Evolutionary conservation across 345 rosid species (phyloP).

Genomic region (Brassica rapa): DNA sequence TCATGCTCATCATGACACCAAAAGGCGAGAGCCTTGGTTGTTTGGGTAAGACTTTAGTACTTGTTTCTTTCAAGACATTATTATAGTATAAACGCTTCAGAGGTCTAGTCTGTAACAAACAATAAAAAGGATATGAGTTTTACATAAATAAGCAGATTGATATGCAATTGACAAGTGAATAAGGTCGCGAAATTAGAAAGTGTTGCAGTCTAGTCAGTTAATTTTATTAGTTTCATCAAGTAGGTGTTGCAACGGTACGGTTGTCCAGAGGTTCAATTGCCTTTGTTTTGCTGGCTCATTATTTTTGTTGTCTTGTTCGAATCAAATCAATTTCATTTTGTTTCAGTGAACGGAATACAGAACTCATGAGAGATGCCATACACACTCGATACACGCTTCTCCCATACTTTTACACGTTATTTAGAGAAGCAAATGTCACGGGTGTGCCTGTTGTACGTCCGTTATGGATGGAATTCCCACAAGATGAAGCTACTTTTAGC

Average conservation of each 20-base stretch:
- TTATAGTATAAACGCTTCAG: neutral
- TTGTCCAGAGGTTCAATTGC: slow-evolving; percentile 12
- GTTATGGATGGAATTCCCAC: slow-evolving; percentile 99
- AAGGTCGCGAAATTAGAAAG: too few species aligned
- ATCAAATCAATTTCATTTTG: neutral
- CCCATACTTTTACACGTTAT: slow-evolving; percentile 91
- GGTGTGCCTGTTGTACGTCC: slow-evolving; percentile 92
- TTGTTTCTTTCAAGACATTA: neutral
- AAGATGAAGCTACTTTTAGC: slow-evolving; percentile 74
- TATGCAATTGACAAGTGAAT: neutral
- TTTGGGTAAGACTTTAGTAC: slow-evolving; percentile 64
- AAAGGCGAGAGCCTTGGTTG: slow-evolving; percentile 97
- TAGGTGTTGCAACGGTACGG: slow-evolving; percentile 2
- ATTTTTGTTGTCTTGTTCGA: neutral
- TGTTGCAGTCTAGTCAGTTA: neutral
- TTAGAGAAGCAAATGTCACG: slow-evolving; percentile 87
- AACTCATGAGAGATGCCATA: slow-evolving; percentile 88
- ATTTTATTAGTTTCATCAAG: neutral
- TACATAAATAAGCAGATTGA: neutral
- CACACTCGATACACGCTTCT: slow-evolving; percentile 81
- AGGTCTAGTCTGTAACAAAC: neutral
- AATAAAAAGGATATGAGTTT: neutral
- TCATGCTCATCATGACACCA: slow-evolving; percentile 98
- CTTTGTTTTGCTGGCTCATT: neutral
- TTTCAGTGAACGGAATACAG: slow-evolving; percentile 79